Evolutionary conservation across 495 filamentous ascomycete species (phyloP).

Genomic region (Annulohypoxylon maeteangense): DNA sequence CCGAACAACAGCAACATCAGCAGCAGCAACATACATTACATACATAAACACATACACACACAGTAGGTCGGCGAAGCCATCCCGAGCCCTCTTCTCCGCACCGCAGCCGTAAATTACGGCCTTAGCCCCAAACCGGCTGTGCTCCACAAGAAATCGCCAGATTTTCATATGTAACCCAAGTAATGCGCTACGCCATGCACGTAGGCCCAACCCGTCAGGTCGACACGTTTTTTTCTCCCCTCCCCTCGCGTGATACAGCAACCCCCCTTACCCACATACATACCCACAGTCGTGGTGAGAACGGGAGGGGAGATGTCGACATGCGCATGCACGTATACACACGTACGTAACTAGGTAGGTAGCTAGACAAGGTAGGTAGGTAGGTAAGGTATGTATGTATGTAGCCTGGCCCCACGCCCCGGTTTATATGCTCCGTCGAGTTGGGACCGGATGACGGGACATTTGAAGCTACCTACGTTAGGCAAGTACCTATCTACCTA

Average conservation of each 20-base stretch:
- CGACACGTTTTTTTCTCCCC: slow-evolving; percentile 27
- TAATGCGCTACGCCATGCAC: slow-evolving; percentile 16
- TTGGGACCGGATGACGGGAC: slow-evolving; percentile 1
- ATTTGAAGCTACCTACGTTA: not conserved
- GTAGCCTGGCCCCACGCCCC: slow-evolving; percentile 3
- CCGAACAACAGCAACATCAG: slow-evolving; percentile 1
- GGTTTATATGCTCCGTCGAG: not conserved
- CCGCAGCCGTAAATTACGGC: slow-evolving; percentile 1
- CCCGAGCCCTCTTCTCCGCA: not conserved
- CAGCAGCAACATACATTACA: too few species aligned
- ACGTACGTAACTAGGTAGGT: not conserved
- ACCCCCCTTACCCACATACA: slow-evolving; percentile 2
- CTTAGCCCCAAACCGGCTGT: not conserved
- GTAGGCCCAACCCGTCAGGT: slow-evolving; percentile 38
- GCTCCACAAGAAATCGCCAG: not conserved
- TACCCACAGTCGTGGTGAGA: not conserved
- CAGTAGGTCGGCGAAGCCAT: not conserved
- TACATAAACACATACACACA: not conserved
- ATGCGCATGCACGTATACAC: not conserved
- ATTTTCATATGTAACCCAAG: not conserved
- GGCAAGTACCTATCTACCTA: not conserved
- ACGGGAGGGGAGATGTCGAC: slow-evolving; percentile 1
- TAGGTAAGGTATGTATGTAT: not conserved
- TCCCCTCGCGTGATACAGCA: slow-evolving; percentile 16
- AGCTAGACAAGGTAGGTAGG: not conserved